Evolutionary conservation across 1,284 basidiomycete genomes (phyloP).

Genomic region (Malassezia sp.): DNA sequence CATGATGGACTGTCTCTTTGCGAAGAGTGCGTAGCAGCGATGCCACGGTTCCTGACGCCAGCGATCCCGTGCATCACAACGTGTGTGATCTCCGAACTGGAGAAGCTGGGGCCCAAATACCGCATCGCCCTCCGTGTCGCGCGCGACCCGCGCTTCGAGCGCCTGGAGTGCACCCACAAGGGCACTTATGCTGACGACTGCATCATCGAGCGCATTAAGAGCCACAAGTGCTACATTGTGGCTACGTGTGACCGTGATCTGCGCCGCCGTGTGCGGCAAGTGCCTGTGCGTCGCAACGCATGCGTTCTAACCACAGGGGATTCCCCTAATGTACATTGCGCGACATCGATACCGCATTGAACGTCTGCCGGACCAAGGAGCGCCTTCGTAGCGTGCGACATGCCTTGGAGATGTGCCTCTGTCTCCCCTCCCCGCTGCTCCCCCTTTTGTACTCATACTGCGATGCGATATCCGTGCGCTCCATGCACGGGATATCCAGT

Average conservation of each 20-base stretch:
- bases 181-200: constrained; percentile 99
- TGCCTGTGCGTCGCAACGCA: too few species aligned
- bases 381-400: constrained; percentile 22
- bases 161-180: constrained; percentile 76
- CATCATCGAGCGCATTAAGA: constrained; percentile 81
- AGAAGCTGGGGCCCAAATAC: constrained; percentile 92
- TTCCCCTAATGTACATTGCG: constrained; percentile 45
- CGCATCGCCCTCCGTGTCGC: constrained; percentile 90
- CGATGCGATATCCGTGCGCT: too few species aligned
- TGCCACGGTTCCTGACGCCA: constrained; percentile 43
- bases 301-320: too few species aligned
- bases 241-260: constrained; percentile 96
- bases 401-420: neutral
- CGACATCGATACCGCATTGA: constrained; percentile 39
- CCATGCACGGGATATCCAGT: too few species aligned
- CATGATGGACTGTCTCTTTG: constrained; percentile 99
- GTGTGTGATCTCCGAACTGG: constrained; percentile 93
- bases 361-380: constrained; percentile 41
- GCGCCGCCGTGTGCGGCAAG: constrained; percentile 75
- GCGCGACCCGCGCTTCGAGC: constrained; percentile 90
- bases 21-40: constrained; percentile 79
- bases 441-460: too few species aligned
- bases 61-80: constrained; percentile 97
- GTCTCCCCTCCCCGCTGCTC: too few species aligned
- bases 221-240: constrained; percentile 93